Evolutionary conservation across 2,329 filamentous ascomycete species (phyloP), one percentile per base, ranked within the genome.

Genomic region (Claviceps paspali): DNA sequence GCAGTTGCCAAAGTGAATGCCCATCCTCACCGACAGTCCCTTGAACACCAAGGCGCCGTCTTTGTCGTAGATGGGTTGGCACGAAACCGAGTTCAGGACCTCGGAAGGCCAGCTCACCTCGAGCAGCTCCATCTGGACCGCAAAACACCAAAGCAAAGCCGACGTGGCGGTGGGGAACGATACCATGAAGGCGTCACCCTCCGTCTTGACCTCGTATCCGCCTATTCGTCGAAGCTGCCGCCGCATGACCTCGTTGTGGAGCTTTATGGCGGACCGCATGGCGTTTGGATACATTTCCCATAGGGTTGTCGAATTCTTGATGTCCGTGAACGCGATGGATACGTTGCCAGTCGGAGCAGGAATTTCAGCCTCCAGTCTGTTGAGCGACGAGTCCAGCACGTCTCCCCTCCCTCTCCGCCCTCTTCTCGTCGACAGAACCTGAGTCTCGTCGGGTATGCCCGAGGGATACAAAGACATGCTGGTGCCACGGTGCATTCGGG

Each of bases 141-240:
- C 84, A 61, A 98, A 98, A 49, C 82, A 92, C 91, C 91, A 98
- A 6, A 98, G 69, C 34, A 98, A 63, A 5, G 91, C 91, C 7
- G 87, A 91, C 1, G 91, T 96, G 2, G 91, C 86, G 0, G 91
- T 96, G 2, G 87, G 84, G 59, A 98, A 98, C 8, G 88, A 93
- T 23, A 98, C 91, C 87, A 98, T 96, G 52, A 98, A 98, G 7
- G 91, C 91, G 60, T 98, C 91, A 47, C 91, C 91, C 83, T 98
- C 91, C 14, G 91, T 98, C 68, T 98, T 98, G 58, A 98, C 91
- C 61, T 98, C 91, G 53, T 95, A 98, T 1, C 91, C 91, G 52
- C 91, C 91, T 49, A 95, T 92, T 44, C 87, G 80, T 35, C 91
- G 79, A 47, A 98, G 65, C 54, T 96, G 88, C 39, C 91, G 75